Percentiles rank a stretch among this genome's conserved stretches.
phyloP scores from a whole-genome alignment of 495 filamentous ascomycete species.

The Melanomma pulvis-pyrius region DNA sequence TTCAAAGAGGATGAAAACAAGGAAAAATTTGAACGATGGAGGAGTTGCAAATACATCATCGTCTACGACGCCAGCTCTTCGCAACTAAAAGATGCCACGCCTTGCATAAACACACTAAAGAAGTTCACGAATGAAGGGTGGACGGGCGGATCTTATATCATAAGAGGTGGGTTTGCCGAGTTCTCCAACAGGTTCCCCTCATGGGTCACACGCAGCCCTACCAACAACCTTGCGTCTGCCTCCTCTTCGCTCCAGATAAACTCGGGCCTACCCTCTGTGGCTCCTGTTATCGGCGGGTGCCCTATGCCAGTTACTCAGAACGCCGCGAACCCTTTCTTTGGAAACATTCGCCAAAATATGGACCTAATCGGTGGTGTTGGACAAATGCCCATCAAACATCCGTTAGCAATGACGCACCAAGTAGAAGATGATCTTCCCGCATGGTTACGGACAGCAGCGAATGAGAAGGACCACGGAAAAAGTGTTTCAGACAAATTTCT shows the following conservation, averaged over 20 bases:
- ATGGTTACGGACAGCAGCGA: constrained; percentile 75
- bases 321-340: constrained; percentile 86
- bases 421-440: constrained; percentile 58
- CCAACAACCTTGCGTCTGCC: constrained; percentile 53
- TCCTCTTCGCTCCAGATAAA: constrained; percentile 32
- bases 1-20: constrained; percentile 77
- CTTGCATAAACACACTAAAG: constrained; percentile 82
- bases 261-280: constrained; percentile 57
- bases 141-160: constrained; percentile 69
- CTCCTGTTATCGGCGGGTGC: constrained; percentile 85
- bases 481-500: constrained; percentile 81
- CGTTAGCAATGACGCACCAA: constrained; percentile 56
- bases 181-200: constrained; percentile 57
- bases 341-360: constrained; percentile 95
- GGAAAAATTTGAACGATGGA: constrained; percentile 77
- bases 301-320: constrained; percentile 70
- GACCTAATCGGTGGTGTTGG: constrained; percentile 93
- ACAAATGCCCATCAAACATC: constrained; percentile 77
- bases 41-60: constrained; percentile 70
- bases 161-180: constrained; percentile 60
- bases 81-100: constrained; percentile 73
- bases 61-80: constrained; percentile 82
- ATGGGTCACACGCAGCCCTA: constrained; percentile 44
- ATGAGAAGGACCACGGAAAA: constrained; percentile 71
- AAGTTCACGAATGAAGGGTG: constrained; percentile 90